phyloP scores from a whole-genome alignment of 73 alveolate genomes.

The Paramecium biaurelia region DNA sequence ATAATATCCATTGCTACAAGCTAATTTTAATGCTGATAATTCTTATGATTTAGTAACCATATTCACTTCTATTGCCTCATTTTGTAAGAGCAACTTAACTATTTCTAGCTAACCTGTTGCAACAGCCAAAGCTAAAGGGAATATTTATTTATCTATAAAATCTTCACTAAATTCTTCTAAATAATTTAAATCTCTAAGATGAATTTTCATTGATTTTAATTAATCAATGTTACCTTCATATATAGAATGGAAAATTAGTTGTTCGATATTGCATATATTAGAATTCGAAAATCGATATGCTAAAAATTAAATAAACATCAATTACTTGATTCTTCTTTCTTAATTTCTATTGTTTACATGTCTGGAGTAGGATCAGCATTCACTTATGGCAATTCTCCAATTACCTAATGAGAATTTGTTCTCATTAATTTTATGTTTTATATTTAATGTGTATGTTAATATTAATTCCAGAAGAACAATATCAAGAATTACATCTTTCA shows the following conservation, averaged over 20 bases:
- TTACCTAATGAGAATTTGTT: background rate
- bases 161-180: constrained; percentile 61
- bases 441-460: background rate
- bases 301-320: background rate
- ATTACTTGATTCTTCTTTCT: constrained; percentile 22
- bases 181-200: constrained; percentile 47
- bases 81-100: constrained; percentile 35
- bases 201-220: constrained; percentile 29
- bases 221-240: constrained; percentile 33
- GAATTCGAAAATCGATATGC: constrained; percentile 35
- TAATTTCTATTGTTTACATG: background rate
- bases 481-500: background rate
- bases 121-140: constrained; percentile 55
- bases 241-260: background rate
- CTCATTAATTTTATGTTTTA: background rate
- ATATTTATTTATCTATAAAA: constrained; percentile 44
- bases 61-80: constrained; percentile 50
- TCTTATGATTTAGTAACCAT: constrained; percentile 41
- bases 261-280: constrained; percentile 40
- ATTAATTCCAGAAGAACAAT: background rate
- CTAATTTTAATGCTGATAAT: constrained; percentile 45
- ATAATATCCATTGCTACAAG: constrained; percentile 62
- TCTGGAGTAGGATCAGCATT: constrained; percentile 53
- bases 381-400: background rate
- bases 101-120: constrained; percentile 45